Evolutionary conservation across 2,329 filamentous ascomycete species (phyloP).

Genomic region (Mycosphaerella arachidis): DNA sequence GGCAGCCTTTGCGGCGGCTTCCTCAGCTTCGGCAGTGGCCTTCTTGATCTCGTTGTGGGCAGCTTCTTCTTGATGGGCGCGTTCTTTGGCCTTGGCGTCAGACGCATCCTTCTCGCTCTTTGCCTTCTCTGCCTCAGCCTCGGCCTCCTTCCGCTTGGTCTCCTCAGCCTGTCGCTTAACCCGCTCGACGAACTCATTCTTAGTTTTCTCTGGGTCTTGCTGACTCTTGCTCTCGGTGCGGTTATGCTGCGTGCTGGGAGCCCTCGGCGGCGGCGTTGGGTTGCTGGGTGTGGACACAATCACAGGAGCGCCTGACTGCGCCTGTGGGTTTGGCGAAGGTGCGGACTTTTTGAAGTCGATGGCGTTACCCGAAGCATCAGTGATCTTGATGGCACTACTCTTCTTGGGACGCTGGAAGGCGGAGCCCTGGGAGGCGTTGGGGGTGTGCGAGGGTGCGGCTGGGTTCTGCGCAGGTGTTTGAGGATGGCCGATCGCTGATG

Average conservation of each 20-base stretch:
- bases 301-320: slow-evolving; percentile 55
- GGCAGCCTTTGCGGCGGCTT: slow-evolving; percentile 47
- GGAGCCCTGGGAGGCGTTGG: slow-evolving; percentile 34
- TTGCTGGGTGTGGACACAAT: slow-evolving; percentile 72
- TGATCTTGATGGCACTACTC: slow-evolving; percentile 77
- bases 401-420: slow-evolving; percentile 62
- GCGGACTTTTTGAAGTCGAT: slow-evolving; percentile 61
- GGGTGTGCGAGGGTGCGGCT: slow-evolving; percentile 49
- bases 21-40: slow-evolving; percentile 38
- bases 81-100: slow-evolving; percentile 48
- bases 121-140: slow-evolving; percentile 50
- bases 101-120: slow-evolving; percentile 43
- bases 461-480: slow-evolving; percentile 54
- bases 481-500: slow-evolving; percentile 58
- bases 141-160: slow-evolving; percentile 36
- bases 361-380: slow-evolving; percentile 73
- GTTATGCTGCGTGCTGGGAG: slow-evolving; percentile 61
- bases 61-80: slow-evolving; percentile 23
- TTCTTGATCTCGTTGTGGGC: slow-evolving; percentile 39
- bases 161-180: slow-evolving; percentile 52
- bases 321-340: slow-evolving; percentile 52
- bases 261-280: slow-evolving; percentile 67
- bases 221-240: slow-evolving; percentile 71
- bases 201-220: slow-evolving; percentile 68
- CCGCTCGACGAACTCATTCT: slow-evolving; percentile 60